Evolutionary conservation across 805 yeast genomes (phyloP).

Genomic region (Saccharomycopsis sp.): DNA sequence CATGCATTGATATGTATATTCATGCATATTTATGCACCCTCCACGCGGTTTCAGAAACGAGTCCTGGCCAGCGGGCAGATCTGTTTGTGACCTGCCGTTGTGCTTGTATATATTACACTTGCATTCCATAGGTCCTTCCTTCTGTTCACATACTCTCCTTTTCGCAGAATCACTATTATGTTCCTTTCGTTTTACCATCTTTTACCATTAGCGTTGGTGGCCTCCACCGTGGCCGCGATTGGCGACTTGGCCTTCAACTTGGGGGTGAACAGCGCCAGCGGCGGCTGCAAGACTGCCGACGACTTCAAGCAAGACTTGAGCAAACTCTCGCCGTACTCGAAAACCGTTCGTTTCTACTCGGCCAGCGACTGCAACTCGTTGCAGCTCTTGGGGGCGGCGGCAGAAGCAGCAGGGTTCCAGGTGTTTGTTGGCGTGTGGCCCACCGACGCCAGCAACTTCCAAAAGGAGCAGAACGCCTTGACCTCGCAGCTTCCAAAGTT

Average conservation of each 20-base stretch:
- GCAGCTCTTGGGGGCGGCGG: slow-evolving; percentile 77
- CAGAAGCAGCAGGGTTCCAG: slow-evolving; percentile 66
- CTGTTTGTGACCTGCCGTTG: neutral
- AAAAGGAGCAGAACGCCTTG: slow-evolving; percentile 67
- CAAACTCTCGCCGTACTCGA: slow-evolving; percentile 47
- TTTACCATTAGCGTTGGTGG: slow-evolving; percentile 5
- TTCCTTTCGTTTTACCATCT: too few species aligned
- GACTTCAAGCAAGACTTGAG: slow-evolving; percentile 67
- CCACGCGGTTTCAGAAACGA: too few species aligned
- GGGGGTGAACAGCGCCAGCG: slow-evolving; percentile 70
- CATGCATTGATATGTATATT: neutral
- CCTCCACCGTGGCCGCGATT: slow-evolving; percentile 10
- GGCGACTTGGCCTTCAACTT: slow-evolving; percentile 63
- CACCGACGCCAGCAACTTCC: slow-evolving; percentile 69
- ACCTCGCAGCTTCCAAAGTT: slow-evolving; percentile 60
- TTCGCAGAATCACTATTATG: too few species aligned
- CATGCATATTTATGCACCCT: neutral
- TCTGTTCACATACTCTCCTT: too few species aligned
- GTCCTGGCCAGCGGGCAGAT: neutral
- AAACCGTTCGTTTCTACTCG: slow-evolving; percentile 75
- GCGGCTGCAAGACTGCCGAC: slow-evolving; percentile 63
- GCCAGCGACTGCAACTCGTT: slow-evolving; percentile 92
- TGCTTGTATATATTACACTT: too few species aligned
- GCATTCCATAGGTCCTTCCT: too few species aligned
- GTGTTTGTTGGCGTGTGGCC: slow-evolving; percentile 91